Conservation (phyloP, 441 rosid genomes). For the Metrosideros polymorpha region DNA sequence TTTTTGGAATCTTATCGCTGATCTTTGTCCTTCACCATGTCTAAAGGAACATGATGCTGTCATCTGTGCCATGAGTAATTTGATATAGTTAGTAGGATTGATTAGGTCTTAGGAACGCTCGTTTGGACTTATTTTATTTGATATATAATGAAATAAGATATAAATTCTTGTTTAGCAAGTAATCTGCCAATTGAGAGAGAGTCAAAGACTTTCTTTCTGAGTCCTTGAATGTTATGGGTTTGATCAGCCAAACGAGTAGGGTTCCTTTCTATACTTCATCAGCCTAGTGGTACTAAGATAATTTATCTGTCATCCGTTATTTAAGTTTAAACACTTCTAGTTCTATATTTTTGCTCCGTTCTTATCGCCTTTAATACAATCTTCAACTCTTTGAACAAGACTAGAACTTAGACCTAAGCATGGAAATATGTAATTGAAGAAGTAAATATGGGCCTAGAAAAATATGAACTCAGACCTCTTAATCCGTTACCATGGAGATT, state of each 20-base stretch:
- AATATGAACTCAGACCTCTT: neutral
- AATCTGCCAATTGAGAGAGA: neutral
- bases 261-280: neutral
- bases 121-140: neutral
- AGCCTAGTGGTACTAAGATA: neutral
- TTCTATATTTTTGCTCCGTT: neutral
- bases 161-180: neutral
- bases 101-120: neutral
- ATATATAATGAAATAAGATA: neutral
- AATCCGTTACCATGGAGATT: neutral
- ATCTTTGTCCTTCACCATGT: neutral
- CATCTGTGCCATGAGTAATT: neutral
- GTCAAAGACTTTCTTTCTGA: neutral
- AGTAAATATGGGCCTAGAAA: neutral
- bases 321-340: neutral
- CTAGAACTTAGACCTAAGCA: neutral
- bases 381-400: neutral
- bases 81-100: neutral
- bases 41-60: neutral
- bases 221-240: neutral
- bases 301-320: neutral
- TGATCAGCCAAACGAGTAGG: neutral
- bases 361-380: neutral
- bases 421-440: neutral
- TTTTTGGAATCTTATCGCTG: neutral